Conservation (phyloP, 176 grass and related monocot species). For the Cenchrus purpureus region DNA sequence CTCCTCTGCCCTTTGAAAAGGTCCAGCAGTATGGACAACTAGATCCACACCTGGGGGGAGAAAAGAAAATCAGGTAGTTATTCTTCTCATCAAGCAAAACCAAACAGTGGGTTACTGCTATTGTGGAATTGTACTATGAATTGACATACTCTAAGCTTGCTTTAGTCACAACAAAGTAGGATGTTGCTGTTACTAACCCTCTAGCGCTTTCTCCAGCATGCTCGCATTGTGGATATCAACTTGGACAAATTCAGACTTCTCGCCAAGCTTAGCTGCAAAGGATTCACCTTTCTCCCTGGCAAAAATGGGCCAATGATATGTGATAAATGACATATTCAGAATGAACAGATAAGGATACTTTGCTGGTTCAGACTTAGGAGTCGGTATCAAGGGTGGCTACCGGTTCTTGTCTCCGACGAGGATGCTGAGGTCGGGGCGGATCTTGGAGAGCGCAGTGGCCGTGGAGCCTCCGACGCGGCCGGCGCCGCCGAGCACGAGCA, state of each 20-base stretch:
- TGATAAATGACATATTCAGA: not conserved
- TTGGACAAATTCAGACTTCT: slow-evolving; percentile 68
- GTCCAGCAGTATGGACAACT: slow-evolving; percentile 89
- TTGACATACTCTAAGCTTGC: not conserved
- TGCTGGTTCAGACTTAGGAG: not conserved
- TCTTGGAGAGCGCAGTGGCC: slow-evolving; percentile 72
- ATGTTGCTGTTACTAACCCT: slow-evolving; percentile 47
- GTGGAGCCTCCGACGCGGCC: slow-evolving; percentile 91
- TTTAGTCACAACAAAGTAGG: not conserved
- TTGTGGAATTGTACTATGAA: not conserved
- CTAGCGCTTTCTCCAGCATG: slow-evolving; percentile 62
- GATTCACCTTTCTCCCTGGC: slow-evolving; percentile 75
- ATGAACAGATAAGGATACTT: not conserved
- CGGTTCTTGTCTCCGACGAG: slow-evolving; percentile 74
- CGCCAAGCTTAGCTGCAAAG: slow-evolving; percentile 67
- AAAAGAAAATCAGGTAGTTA: not conserved
- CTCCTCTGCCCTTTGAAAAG: slow-evolving; percentile 69
- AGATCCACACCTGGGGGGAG: slow-evolving; percentile 66
- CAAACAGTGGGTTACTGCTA: not conserved
- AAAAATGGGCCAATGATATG: not conserved
- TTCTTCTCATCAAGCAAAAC: not conserved
- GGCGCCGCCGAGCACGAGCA: slow-evolving; percentile 80
- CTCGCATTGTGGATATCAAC: slow-evolving; percentile 57
- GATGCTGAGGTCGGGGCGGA: slow-evolving; percentile 68
- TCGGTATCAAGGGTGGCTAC: not conserved